Base-by-base conservation (phyloP, 495 filamentous ascomycete genomes). In the Aspergillus cristatus region DNA sequence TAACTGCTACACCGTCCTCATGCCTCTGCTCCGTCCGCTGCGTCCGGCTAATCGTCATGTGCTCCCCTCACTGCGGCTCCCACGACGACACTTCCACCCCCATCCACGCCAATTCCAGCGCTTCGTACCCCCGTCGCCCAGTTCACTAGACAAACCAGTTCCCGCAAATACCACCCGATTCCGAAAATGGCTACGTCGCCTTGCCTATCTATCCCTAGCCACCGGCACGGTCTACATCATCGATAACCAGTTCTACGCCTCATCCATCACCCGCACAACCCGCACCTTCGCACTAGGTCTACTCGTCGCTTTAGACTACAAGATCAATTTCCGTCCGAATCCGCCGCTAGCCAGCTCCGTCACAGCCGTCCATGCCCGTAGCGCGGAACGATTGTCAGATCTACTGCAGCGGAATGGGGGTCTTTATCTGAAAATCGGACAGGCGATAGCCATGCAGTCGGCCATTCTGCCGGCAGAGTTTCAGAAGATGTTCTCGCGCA, bases 371-470 rank as follows among this genome's bases (percentile, higher is more conserved):
- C 91, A 98, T 58, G 65, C 71, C 14, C 78, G 91, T 31, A 91
- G 79, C 50, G 91, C 91, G 1, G 76, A 88, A 62, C 71, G 84
- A 4, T 53, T 96, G 28, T 90, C 82, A 42, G 67, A 85, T 28
- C 65, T 98, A 29, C 70, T 96, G 51, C 70, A 81, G 13, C 60
- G 69, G 18, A 98, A 98, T 72, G 91, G 91, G 37, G 91, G 91
- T 0, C 60, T 98, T 2, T 98, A 98, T 55, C 70, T 96, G 51
- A 98, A 98, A 70, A 96, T 98, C 38, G 91, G 91, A 2, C 91
- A 98, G 69, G 91, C 91, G 6, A 88, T 98, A 40, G 91, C 90
- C 15, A 98, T 96, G 91, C 91, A 98, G 67, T 87, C 82, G 36
- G 90, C 88, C 1, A 78, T 96, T 28, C 58, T 98, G 35, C 91